Percentiles rank a stretch among this genome's conserved stretches.
phyloP scores from a whole-genome alignment of 1,139 yeast species.

The Geotrichum klebahnii region DNA sequence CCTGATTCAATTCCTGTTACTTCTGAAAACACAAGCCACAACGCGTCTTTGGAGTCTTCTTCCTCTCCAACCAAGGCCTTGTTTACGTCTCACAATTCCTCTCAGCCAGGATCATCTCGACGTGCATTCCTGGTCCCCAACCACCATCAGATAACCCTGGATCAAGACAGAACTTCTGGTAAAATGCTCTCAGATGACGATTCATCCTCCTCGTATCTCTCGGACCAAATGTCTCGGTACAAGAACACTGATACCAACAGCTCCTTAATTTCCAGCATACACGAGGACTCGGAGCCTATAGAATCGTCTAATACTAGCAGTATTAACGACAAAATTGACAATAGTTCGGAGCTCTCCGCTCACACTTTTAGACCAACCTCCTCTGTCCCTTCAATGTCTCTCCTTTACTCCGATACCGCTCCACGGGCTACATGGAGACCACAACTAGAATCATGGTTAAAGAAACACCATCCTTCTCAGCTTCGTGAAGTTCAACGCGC shows the following conservation, averaged over 20 bases:
- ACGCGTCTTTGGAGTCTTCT: not conserved
- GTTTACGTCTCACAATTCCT: not conserved
- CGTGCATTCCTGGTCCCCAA: constrained; percentile 6
- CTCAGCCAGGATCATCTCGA: not conserved
- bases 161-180: not conserved
- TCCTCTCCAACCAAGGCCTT: not conserved
- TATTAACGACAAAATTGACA: not conserved
- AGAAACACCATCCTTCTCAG: constrained; percentile 23
- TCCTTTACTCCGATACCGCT: constrained; percentile 42
- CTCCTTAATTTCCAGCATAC: not conserved
- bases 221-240: not conserved
- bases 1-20: not conserved
- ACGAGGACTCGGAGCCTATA: too few species aligned
- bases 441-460: constrained; percentile 40
- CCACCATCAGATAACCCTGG: constrained; percentile 10
- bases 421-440: constrained; percentile 41
- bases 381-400: constrained; percentile 21
- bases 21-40: not conserved
- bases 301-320: too few species aligned
- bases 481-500: constrained; percentile 21
- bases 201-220: not conserved
- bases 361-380: not conserved
- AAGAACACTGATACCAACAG: not conserved
- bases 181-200: constrained; percentile 9
- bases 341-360: not conserved